Conservation (phyloP, 257 asterid genomes). For the Solanum phureja region DNA sequence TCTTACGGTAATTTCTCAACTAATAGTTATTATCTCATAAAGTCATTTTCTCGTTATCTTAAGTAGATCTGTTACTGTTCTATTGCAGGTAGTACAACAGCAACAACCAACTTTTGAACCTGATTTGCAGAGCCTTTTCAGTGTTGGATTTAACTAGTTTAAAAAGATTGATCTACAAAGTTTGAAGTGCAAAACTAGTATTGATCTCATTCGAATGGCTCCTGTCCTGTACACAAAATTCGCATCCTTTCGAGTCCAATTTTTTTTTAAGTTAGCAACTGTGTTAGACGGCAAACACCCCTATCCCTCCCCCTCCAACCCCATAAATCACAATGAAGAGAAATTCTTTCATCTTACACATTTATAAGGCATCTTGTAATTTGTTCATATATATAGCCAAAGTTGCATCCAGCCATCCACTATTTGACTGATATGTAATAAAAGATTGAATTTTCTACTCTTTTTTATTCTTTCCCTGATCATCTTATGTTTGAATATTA, state of each 20-base stretch:
- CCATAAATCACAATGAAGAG: neutral
- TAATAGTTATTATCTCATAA: neutral
- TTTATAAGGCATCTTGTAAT: neutral
- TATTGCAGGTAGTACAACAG: slow-evolving; percentile 49
- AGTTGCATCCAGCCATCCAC: neutral
- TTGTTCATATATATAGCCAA: neutral
- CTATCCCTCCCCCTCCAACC: too few relatives aligned
- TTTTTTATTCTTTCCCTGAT: neutral
- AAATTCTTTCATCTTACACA: slow-evolving; percentile 9
- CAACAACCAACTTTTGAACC: slow-evolving; percentile 39
- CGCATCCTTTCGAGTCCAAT: neutral
- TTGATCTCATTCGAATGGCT: neutral
- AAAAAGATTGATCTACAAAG: neutral
- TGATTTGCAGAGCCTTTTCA: slow-evolving; percentile 38
- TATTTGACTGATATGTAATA: neutral
- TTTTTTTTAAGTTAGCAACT: neutral
- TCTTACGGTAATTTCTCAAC: slow-evolving; percentile 17
- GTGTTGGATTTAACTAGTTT: slow-evolving; percentile 31
- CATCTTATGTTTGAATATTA: neutral
- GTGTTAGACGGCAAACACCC: neutral
- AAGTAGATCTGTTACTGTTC: neutral
- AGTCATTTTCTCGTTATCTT: neutral
- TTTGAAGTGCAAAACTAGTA: neutral
- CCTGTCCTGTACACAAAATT: neutral
- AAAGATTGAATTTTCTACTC: neutral